A percentile compares a stretch with the other conserved stretches of the same genome.
Conservation (phyloP, 345 rosid genomes). For the Toxicodendron radicans region DNA sequence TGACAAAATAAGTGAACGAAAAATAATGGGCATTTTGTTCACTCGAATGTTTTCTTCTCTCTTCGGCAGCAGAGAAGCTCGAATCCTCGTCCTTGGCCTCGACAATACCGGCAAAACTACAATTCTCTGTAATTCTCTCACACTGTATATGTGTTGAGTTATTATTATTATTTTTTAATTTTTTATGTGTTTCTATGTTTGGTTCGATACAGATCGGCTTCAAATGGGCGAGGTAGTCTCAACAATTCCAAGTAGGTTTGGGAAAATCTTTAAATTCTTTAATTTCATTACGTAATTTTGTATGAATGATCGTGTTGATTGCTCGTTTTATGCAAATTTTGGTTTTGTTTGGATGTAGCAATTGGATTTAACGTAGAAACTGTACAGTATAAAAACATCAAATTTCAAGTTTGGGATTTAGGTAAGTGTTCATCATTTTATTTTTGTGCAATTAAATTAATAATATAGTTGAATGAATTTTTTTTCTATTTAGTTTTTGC, state of each 20-base stretch:
- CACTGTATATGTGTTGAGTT: too few relatives aligned
- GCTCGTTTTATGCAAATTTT: not conserved
- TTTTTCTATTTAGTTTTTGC: too few relatives aligned
- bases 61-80: conserved; percentile 80
- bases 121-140: conserved; percentile 54
- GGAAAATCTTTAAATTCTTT: not conserved
- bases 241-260: conserved; percentile 71
- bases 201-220: conserved; percentile 69
- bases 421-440: conserved; percentile 35
- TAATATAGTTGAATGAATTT: too few relatives aligned
- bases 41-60: conserved; percentile 75
- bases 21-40: conserved; percentile 69
- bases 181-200: not conserved
- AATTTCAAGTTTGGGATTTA: conserved; percentile 91
- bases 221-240: conserved; percentile 99
- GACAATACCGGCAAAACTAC: conserved; percentile 95
- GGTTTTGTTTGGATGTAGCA: conserved; percentile 46
- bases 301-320: not conserved
- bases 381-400: conserved; percentile 88
- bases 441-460: too few relatives aligned
- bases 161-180: not conserved
- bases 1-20: not conserved
- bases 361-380: conserved; percentile 98
- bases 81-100: conserved; percentile 87
- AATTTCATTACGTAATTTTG: not conserved